Conservation (phyloP, 2,329 filamentous ascomycete genomes). For the Sporothrix globosa region DNA sequence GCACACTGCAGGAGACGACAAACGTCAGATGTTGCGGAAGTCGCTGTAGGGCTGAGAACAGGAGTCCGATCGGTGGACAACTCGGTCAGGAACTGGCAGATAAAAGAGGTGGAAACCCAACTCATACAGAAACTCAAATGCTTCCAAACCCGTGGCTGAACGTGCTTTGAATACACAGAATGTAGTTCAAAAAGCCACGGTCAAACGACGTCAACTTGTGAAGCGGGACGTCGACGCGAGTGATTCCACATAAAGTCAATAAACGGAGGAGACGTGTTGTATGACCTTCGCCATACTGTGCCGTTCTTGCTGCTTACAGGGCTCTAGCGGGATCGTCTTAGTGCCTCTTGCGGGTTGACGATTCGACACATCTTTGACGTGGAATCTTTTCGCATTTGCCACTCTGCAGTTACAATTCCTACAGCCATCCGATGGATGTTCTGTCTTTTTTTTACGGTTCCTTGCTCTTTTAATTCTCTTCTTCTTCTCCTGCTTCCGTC, state of each 20-base stretch:
- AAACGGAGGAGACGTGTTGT: no score
- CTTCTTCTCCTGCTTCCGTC: neutral
- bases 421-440: neutral
- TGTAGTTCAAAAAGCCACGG: neutral
- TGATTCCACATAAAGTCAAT: slow-evolving; percentile 10
- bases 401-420: no score
- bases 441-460: neutral
- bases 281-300: no score
- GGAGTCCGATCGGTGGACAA: neutral
- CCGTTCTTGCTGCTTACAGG: no score
- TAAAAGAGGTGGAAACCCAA: no score
- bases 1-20: neutral
- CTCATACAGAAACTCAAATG: neutral
- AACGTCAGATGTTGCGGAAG: neutral
- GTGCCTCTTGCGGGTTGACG: no score
- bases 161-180: neutral
- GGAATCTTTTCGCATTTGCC: no score
- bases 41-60: neutral
- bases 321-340: no score
- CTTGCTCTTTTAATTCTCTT: neutral
- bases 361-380: no score
- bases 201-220: neutral
- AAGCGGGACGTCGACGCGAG: neutral
- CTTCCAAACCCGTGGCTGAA: slow-evolving; percentile 1
- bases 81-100: neutral